Base-by-base conservation (phyloP, 139 green algal species). In the Coelastrella sp. region DNA sequence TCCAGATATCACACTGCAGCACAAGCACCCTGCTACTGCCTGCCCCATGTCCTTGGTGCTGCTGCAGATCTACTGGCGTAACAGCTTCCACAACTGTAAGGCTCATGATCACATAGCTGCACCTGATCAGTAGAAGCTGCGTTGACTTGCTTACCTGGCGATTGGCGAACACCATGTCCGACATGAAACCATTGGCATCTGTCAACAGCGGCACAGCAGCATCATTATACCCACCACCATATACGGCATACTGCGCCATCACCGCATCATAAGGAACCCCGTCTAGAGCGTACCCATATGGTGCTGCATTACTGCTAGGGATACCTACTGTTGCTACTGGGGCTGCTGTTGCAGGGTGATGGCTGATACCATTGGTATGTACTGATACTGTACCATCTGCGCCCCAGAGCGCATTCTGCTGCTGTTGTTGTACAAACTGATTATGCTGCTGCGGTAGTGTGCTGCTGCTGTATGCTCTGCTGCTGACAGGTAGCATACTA, bases 91-190 rank as follows among this genome's bases (percentile, higher is more conserved):
- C n/a, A n/a, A n/a, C n/a, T n/a, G n/a, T n/a, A n/a, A n/a, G n/a
- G n/a, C n/a, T n/a, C n/a, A n/a, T n/a, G n/a, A n/a, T n/a, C n/a
- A n/a, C n/a, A n/a, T n/a, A n/a, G n/a, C n/a, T n/a, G n/a, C n/a
- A 57, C 48, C 17, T 57, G 2, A 1, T 23, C 1, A 2, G 1
- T 57, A 23, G 48, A 23, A 15, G 13, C 48, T 11, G 13, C 1
- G 1, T 57, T 57, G 48, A 57, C 13, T 21, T n/a, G n/a, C 37
- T 27, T 11, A 82, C 75, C 53, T 82, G 75, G 17, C 75, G 23
- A 53, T 82, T 82, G 35, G 75, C 75, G 40, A 82, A 82, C 53
- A 69, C 35, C 53, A 82, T 69, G 38, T 82, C 75, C 23, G 27
- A 40, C 8, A 57, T 43, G 32, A 59, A 82, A 7, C 75, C 75